Evolutionary conservation across 345 rosid genomes (phyloP).

Genomic region (Kandelia obovata): DNA sequence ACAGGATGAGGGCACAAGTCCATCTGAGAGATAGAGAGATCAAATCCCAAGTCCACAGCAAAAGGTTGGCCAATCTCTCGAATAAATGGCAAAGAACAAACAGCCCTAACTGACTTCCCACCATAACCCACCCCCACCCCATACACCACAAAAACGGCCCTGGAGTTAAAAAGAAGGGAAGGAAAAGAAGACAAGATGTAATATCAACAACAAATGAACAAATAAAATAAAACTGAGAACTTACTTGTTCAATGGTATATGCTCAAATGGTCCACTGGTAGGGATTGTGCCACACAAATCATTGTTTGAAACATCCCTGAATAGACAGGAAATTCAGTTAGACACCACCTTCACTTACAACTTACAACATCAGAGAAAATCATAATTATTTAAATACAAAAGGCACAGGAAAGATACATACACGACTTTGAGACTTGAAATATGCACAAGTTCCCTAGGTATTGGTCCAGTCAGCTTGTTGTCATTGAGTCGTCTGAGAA

Average conservation of each 20-base stretch:
- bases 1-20: no score
- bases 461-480: slow-evolving; percentile 56
- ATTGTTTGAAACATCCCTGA: slow-evolving; percentile 85
- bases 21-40: no score
- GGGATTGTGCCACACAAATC: slow-evolving; percentile 96
- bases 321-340: slow-evolving; percentile 16
- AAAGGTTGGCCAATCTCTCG: no score
- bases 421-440: slow-evolving; percentile 74
- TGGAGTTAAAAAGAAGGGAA: neutral
- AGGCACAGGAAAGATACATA: slow-evolving; percentile 29
- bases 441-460: slow-evolving; percentile 53
- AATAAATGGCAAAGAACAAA: no score
- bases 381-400: neutral
- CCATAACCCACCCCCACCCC: no score
- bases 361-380: neutral
- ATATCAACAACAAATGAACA: neutral
- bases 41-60: no score
- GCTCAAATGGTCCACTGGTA: slow-evolving; percentile 79
- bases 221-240: slow-evolving; percentile 12
- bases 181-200: neutral
- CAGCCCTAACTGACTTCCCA: no score
- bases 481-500: slow-evolving; percentile 61
- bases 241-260: slow-evolving; percentile 81
- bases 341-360: neutral
- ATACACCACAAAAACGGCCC: neutral